These are phyloP conservation scores for Pachysandra terminalis DNA, from an alignment of 164 flowering plant species.

Conservation along the genomic window DNA sequence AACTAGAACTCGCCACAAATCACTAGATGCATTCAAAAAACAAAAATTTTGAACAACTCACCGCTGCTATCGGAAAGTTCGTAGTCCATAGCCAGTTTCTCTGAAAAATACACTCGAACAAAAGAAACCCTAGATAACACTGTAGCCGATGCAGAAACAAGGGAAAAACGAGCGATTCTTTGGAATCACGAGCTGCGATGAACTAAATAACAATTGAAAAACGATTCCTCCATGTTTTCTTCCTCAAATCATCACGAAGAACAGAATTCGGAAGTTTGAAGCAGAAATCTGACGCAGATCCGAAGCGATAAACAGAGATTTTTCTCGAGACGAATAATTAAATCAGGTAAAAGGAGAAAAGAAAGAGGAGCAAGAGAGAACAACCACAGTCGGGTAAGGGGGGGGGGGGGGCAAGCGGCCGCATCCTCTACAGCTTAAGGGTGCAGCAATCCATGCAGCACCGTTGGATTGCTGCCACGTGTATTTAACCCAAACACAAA, in stretches of 20 bases:
- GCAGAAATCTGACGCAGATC: neutral
- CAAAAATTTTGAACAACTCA: conserved; percentile 15
- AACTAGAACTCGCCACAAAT: neutral
- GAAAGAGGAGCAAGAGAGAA: neutral
- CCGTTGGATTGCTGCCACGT: no score
- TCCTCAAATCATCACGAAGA: no score
- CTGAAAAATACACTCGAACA: conserved; percentile 10
- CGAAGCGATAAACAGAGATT: neutral
- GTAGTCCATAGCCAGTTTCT: no score
- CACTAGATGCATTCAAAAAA: conserved; percentile 1
- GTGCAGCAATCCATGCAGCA: no score
- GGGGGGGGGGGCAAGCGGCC: neutral
- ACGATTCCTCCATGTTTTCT: no score
- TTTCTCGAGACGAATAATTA: neutral
- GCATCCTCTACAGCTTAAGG: no score
- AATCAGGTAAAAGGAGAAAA: neutral
- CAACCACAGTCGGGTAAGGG: no score
- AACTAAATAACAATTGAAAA: no score
- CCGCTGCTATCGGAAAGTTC: no score
- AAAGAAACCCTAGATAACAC: conserved; percentile 1
- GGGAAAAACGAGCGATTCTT: no score
- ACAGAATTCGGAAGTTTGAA: neutral
- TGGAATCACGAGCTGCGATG: no score
- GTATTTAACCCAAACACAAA: no score
- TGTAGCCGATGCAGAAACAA: neutral